phyloP scores from a whole-genome alignment of 2,329 filamentous ascomycete species.

The Ophiostoma populinum region DNA sequence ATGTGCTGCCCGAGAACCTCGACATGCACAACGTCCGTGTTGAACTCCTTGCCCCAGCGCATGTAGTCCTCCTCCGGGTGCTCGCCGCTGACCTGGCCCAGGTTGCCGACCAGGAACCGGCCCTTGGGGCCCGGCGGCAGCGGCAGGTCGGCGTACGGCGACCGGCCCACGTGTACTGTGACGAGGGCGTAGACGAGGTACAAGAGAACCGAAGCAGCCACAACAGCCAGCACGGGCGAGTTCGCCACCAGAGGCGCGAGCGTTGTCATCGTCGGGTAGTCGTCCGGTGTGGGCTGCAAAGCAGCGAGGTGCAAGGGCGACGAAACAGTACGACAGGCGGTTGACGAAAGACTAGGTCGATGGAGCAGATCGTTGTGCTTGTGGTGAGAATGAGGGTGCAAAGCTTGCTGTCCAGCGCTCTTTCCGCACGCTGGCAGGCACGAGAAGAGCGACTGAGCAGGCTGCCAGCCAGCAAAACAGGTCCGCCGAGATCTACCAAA shows the following conservation, averaged over 20 bases:
- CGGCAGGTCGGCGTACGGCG: constrained; percentile 1
- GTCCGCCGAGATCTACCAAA: too few species aligned
- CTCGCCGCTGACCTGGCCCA: constrained; percentile 83
- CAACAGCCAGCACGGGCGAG: background rate
- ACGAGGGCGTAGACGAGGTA: constrained; percentile 1
- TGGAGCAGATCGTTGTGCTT: too few species aligned
- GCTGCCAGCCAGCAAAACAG: too few species aligned
- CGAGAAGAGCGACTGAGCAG: too few species aligned
- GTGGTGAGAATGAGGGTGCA: too few species aligned
- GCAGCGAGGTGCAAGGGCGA: too few species aligned
- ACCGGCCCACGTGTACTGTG: background rate
- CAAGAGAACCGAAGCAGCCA: constrained; percentile 1
- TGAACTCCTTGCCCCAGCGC: constrained; percentile 9
- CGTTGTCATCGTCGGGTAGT: background rate
- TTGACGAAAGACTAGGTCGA: too few species aligned
- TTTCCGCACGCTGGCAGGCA: too few species aligned
- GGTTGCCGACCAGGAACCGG: constrained; percentile 60
- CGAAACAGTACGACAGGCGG: too few species aligned
- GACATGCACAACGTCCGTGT: constrained; percentile 16
- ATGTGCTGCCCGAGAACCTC: constrained; percentile 21
- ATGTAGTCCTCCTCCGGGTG: constrained; percentile 43
- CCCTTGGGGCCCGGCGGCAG: constrained; percentile 10
- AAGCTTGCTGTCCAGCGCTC: too few species aligned
- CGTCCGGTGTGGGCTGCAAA: too few species aligned
- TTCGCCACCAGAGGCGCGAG: background rate